Base-by-base conservation (phyloP, 108 stramenopile species). In the Skeletonema tropicum region DNA sequence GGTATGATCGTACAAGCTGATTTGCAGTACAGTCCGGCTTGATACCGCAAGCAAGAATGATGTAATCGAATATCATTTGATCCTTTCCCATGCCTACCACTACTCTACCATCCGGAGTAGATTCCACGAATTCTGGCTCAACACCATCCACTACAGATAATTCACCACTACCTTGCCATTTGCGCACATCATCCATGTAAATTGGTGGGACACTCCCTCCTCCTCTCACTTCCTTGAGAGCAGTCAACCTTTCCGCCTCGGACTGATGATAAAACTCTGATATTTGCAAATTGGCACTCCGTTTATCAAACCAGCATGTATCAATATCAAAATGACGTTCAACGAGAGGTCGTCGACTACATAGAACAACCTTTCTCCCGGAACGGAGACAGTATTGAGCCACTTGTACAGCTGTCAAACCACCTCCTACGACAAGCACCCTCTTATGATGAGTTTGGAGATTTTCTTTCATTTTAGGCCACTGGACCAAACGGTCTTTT, bases 131-230 rank as follows among this genome's bases (percentile, higher is more conserved):
- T n/a, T 62, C 58, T 35, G 62, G 69, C 13, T 71, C 75, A 32
- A 45, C 75, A 58, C 35, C 19, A 25, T 35, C 32, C 38, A 64
- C 19, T 15, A 74, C 7, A 29, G 64, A 38, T 19, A 87, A 58
- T 19, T 59, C 26, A 23, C 86, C 84, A 11, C 26, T 66, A 41
- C 41, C 39, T 68, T 78, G 76, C 68, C 73, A 48, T 30, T 66
- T 12, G 30, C 69, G 64, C 38, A 89, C 25, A 62, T 83, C 71
- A 5, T 74, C 26, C 85, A 92, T 85, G 73, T 92, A 92, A 1
- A 82, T 42, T 36, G 82, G 85, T 36, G 91, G 91, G 3, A 92
- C 87, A 60, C 85, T 89, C 4, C 91, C 91, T 19, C 91, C 91
- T 48, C 83, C 81, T 31, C 91, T 57, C 19, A 68, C 67, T 15